These are phyloP conservation scores for Austropuccinia psidii DNA, from an alignment of 1,284 basidiomycete genomes.

Conservation along the genomic window DNA sequence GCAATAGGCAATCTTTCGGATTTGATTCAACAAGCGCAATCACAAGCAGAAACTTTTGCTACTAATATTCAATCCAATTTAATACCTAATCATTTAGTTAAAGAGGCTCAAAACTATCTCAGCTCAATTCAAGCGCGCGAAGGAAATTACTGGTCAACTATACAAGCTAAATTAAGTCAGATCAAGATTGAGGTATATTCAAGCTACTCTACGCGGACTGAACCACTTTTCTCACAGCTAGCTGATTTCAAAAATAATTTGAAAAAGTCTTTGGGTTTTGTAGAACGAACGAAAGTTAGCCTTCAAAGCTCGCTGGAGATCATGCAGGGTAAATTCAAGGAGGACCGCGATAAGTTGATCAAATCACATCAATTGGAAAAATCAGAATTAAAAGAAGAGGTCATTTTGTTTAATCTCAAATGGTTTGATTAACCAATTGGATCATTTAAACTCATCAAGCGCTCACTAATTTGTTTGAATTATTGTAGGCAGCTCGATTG, in stretches of 20 bases:
- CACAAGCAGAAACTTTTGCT: not conserved
- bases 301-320: conserved; percentile 21
- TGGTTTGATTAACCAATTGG: not conserved
- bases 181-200: conserved; percentile 2
- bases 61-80: not conserved
- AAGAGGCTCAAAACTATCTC: conserved; percentile 2
- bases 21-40: not conserved
- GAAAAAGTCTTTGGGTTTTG: conserved; percentile 23
- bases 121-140: conserved; percentile 4
- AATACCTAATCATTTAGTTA: not conserved
- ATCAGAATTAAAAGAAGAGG: conserved; percentile 31
- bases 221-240: not conserved
- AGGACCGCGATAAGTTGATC: conserved; percentile 23
- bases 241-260: not conserved
- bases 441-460: not conserved
- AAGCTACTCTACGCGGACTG: not conserved
- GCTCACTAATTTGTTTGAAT: not conserved
- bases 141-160: not conserved
- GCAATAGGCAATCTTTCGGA: not conserved
- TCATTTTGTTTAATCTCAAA: not conserved
- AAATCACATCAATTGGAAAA: conserved; percentile 31
- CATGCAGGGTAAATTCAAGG: conserved; percentile 5
- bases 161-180: conserved; percentile 8
- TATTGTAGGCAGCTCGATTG: conserved; percentile 15
- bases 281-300: conserved; percentile 3